These are phyloP conservation scores for Jackrogersella minutella DNA, from an alignment of 495 filamentous ascomycete species.

Conservation along the genomic window DNA sequence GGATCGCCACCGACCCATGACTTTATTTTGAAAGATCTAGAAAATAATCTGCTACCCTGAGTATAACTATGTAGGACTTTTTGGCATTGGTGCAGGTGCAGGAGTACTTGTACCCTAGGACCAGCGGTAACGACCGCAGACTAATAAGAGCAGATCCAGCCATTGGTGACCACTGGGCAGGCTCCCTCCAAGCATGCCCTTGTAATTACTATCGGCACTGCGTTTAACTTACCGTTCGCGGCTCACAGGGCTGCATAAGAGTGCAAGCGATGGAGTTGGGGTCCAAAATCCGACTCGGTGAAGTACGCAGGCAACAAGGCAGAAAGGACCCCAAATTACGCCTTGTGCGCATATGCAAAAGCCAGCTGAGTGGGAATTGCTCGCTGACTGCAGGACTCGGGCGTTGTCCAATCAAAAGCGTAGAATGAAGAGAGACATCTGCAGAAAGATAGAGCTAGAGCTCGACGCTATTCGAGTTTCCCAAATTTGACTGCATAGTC, in stretches of 20 bases:
- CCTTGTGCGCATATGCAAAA: slow-evolving; percentile 42
- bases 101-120: slow-evolving; percentile 45
- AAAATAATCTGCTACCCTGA: slow-evolving; percentile 40
- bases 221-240: slow-evolving; percentile 46
- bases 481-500: slow-evolving; percentile 34
- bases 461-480: slow-evolving; percentile 39
- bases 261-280: slow-evolving; percentile 46
- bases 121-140: slow-evolving; percentile 45
- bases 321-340: slow-evolving; percentile 47
- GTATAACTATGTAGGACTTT: slow-evolving; percentile 50
- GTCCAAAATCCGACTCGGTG: slow-evolving; percentile 48
- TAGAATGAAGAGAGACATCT: slow-evolving; percentile 19
- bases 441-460: slow-evolving; percentile 39
- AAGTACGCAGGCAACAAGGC: slow-evolving; percentile 50
- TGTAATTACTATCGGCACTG: slow-evolving; percentile 43
- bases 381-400: slow-evolving; percentile 50
- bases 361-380: slow-evolving; percentile 46
- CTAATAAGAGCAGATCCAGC: slow-evolving; percentile 38
- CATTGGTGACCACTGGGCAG: slow-evolving; percentile 45
- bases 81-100: slow-evolving; percentile 42
- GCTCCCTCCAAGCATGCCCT: slow-evolving; percentile 45
- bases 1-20: slow-evolving; percentile 46
- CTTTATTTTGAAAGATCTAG: slow-evolving; percentile 47
- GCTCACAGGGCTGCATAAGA: slow-evolving; percentile 47
- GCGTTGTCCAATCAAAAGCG: slow-evolving; percentile 44